Conservation (phyloP, 805 yeast species). For the Yamadazyma kitorensis region DNA sequence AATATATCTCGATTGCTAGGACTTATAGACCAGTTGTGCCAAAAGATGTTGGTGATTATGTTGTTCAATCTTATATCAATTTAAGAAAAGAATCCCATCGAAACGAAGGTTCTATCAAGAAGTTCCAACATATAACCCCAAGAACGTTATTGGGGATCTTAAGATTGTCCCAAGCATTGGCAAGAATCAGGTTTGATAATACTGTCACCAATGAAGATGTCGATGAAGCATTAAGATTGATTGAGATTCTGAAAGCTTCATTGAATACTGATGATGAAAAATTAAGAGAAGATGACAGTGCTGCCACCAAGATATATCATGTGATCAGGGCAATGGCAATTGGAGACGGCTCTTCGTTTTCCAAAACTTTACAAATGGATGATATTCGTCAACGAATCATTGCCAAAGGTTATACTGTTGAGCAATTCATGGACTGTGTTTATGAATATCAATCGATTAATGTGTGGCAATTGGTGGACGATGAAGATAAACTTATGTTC, state of each 20-base stretch:
- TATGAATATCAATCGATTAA: conserved; percentile 68
- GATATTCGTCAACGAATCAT: conserved; percentile 61
- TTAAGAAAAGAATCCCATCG: conserved; percentile 88
- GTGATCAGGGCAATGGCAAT: conserved; percentile 61
- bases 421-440: conserved; percentile 73
- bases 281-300: conserved; percentile 59
- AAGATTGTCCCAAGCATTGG: conserved; percentile 92
- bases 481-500: conserved; percentile 62
- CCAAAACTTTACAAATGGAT: conserved; percentile 38
- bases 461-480: conserved; percentile 74
- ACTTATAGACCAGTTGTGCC: conserved; percentile 82
- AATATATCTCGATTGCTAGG: conserved; percentile 83
- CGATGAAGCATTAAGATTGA: conserved; percentile 89
- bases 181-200: conserved; percentile 79
- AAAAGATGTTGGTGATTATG: conserved; percentile 78
- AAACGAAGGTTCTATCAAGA: conserved; percentile 70
- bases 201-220: conserved; percentile 76
- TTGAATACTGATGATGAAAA: conserved; percentile 55
- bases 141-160: conserved; percentile 89
- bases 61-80: conserved; percentile 80
- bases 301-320: conserved; percentile 67
- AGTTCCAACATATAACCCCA: conserved; percentile 92
- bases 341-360: conserved; percentile 26
- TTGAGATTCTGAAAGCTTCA: conserved; percentile 81
- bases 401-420: conserved; percentile 80